phyloP scores from a whole-genome alignment of 2,329 filamentous ascomycete species.

The Lasiodiplodia hormozganensis region DNA sequence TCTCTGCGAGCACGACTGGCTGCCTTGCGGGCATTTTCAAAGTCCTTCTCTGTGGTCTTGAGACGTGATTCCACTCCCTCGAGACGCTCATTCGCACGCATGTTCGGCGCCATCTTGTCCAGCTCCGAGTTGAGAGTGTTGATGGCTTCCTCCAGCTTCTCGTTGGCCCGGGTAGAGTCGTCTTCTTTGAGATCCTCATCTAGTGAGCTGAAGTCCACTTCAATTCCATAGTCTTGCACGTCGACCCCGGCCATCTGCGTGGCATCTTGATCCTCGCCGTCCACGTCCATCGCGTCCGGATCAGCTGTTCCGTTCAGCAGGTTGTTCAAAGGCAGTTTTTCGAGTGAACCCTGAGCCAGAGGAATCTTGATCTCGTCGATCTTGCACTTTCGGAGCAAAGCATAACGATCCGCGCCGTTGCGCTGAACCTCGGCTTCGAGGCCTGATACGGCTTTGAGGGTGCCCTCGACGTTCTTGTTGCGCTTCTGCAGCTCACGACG shows the following conservation, averaged over 20 bases:
- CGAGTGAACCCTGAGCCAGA: conserved; percentile 76
- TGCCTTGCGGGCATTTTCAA: conserved; percentile 78
- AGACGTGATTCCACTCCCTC: conserved; percentile 85
- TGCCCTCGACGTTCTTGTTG: conserved; percentile 80
- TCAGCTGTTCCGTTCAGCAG: conserved; percentile 67
- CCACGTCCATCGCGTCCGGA: conserved; percentile 90
- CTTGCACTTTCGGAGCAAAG: conserved; percentile 84
- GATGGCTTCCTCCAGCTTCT: conserved; percentile 79
- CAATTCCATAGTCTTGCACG: conserved; percentile 89
- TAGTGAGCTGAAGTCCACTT: conserved; percentile 82
- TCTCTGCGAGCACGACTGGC: conserved; percentile 79
- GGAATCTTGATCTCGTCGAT: conserved; percentile 92
- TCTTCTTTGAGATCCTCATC: conserved; percentile 83
- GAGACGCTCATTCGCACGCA: conserved; percentile 91
- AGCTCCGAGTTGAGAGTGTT: conserved; percentile 76
- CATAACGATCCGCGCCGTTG: conserved; percentile 83
- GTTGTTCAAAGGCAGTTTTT: conserved; percentile 87
- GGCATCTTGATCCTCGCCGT: conserved; percentile 69
- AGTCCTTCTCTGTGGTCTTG: conserved; percentile 85
- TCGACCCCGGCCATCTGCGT: conserved; percentile 60
- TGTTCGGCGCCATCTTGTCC: conserved; percentile 95
- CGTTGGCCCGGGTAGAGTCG: conserved; percentile 73
- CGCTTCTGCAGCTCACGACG: conserved; percentile 82
- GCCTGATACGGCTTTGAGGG: conserved; percentile 74
- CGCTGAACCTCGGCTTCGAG: conserved; percentile 88